phyloP scores from a whole-genome alignment of 2,329 filamentous ascomycete genomes.

The Ustilaginoidea virens region DNA sequence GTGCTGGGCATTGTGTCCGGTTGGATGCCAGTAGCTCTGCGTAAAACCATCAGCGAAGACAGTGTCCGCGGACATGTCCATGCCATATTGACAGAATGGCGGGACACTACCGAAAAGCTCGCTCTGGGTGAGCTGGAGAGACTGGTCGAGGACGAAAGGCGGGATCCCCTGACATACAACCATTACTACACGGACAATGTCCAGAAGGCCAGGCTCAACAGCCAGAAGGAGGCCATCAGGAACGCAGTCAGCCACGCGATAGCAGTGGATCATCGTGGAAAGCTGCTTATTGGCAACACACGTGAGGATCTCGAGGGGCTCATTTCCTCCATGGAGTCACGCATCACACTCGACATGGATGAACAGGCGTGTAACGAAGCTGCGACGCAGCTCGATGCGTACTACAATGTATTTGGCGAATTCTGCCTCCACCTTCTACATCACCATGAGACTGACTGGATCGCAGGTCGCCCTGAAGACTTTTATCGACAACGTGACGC shows the following conservation, averaged over 20 bases:
- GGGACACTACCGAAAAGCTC: slow-evolving; percentile 2
- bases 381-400: slow-evolving; percentile 7
- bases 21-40: slow-evolving; percentile 3
- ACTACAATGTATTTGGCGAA: slow-evolving; percentile 9
- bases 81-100: slow-evolving; percentile 3
- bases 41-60: slow-evolving; percentile 2
- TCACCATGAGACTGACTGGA: background rate
- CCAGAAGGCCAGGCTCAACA: slow-evolving; percentile 5
- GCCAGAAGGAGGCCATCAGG: slow-evolving; percentile 4
- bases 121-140: slow-evolving; percentile 5
- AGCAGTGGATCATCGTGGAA: slow-evolving; percentile 2
- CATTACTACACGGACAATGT: slow-evolving; percentile 7
- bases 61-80: slow-evolving; percentile 1
- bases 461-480: slow-evolving; percentile 8
- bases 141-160: slow-evolving; percentile 5
- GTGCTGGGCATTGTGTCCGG: slow-evolving; percentile 2
- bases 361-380: slow-evolving; percentile 9
- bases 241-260: slow-evolving; percentile 1
- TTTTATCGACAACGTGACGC: slow-evolving; percentile 11
- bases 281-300: slow-evolving; percentile 4
- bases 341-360: slow-evolving; percentile 8
- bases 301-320: slow-evolving; percentile 4
- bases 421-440: background rate
- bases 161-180: slow-evolving; percentile 9
- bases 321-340: slow-evolving; percentile 3